A percentile compares a stretch with the other conserved stretches of the same genome.
Evolutionary conservation across 257 asterid species (phyloP).

Genomic region (Verbena officinalis): DNA sequence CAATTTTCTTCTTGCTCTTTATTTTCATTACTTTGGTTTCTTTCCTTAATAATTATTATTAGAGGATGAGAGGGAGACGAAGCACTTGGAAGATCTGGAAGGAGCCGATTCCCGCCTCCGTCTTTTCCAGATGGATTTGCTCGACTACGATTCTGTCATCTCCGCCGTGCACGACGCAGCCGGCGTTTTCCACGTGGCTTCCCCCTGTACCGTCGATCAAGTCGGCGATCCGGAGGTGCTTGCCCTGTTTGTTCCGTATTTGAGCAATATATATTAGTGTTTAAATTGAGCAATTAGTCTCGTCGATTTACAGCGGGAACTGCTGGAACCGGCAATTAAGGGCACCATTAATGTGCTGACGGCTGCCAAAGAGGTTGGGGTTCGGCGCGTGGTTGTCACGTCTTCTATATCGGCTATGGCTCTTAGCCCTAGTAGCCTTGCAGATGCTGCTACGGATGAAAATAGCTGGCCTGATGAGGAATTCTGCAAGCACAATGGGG

Average conservation of each 20-base stretch:
- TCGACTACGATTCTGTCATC: conserved; percentile 59
- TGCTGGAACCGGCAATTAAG: conserved; percentile 81
- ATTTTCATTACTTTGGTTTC: background rate
- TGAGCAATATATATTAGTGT: conserved; percentile 18
- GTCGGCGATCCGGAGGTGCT: conserved; percentile 77
- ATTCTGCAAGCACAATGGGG: conserved; percentile 79
- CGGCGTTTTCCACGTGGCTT: conserved; percentile 82
- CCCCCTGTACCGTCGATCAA: conserved; percentile 64
- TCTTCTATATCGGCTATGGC: conserved; percentile 69
- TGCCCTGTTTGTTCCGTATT: background rate
- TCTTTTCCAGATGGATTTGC: conserved; percentile 73
- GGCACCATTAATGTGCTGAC: conserved; percentile 89
- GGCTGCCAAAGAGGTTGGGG: conserved; percentile 85
- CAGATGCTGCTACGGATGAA: conserved; percentile 65
- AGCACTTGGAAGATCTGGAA: conserved; percentile 69
- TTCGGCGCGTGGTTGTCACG: conserved; percentile 86
- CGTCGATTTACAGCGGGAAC: conserved; percentile 45
- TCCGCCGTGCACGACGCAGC: conserved; percentile 58
- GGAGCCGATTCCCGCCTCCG: conserved; percentile 74
- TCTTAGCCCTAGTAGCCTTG: conserved; percentile 77
- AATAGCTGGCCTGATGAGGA: conserved; percentile 93
- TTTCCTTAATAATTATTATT: conserved; percentile 45
- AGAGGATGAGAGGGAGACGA: conserved; percentile 82
- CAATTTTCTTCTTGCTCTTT: no score
- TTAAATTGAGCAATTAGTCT: conserved; percentile 31